Percentiles rank a stretch among this genome's conserved stretches.
Evolutionary conservation across 768 basidiomycete genomes (phyloP).

Genomic region (Mycena olivaceomarginata): DNA sequence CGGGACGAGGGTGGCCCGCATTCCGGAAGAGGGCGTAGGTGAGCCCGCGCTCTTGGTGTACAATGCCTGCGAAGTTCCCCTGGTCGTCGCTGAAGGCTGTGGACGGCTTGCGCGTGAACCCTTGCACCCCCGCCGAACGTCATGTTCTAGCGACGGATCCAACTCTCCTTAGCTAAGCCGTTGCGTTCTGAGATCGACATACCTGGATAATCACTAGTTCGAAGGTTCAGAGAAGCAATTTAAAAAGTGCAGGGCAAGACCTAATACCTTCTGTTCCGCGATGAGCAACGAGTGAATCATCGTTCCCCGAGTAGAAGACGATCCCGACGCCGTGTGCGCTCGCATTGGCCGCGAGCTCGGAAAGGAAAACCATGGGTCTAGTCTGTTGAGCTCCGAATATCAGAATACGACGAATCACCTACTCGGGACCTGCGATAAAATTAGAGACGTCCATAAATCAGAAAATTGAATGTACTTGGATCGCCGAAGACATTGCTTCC

Average conservation of each 20-base stretch:
- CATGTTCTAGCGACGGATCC: constrained; percentile 62
- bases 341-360: constrained; percentile 67
- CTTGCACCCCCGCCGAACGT: constrained; percentile 72
- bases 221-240: constrained; percentile 20
- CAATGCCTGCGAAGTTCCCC: constrained; percentile 65
- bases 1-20: constrained; percentile 45
- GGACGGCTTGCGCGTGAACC: constrained; percentile 67
- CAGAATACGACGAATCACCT: neutral
- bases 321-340: constrained; percentile 58
- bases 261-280: constrained; percentile 64
- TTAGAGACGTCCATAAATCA: neutral
- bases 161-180: neutral
- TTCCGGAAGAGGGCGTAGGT: constrained; percentile 46
- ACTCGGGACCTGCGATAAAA: constrained; percentile 43
- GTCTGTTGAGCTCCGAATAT: neutral
- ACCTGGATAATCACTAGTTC: constrained; percentile 61
- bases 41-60: constrained; percentile 74
- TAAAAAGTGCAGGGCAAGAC: neutral
- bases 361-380: constrained; percentile 68
- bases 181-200: neutral
- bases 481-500: constrained; percentile 26
- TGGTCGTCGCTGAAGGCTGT: constrained; percentile 69
- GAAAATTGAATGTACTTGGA: constrained; percentile 28
- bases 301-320: constrained; percentile 69
- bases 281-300: constrained; percentile 69